Percentiles rank a stretch among this genome's conserved stretches.
phyloP scores from a whole-genome alignment of 228 moss, liverwort and hornwort species.

The Sphagnum fallax region DNA sequence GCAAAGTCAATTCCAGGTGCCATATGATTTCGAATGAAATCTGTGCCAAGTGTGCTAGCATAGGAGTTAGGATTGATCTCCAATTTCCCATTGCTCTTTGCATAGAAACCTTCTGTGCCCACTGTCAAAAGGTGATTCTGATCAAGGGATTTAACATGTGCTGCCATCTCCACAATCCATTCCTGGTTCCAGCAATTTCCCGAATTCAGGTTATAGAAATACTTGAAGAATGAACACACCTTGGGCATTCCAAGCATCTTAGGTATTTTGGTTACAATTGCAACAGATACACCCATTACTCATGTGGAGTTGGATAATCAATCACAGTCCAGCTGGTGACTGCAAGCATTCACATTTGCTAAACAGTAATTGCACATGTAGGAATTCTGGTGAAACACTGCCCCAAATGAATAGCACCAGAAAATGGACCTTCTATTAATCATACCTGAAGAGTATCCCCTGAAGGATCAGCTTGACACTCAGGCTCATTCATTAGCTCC shows the following conservation, averaged over 20 bases:
- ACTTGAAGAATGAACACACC: no score
- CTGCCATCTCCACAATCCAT: conserved; percentile 65
- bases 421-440: not conserved
- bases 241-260: no score
- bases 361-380: no score
- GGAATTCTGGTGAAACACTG: no score
- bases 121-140: conserved; percentile 57
- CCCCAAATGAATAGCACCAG: no score
- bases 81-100: conserved; percentile 18
- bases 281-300: no score
- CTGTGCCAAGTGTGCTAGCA: conserved; percentile 39
- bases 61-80: conserved; percentile 38
- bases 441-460: conserved; percentile 45
- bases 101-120: conserved; percentile 63
- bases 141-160: conserved; percentile 50
- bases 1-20: conserved; percentile 57
- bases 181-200: conserved; percentile 15
- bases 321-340: no score
- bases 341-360: no score
- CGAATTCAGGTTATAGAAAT: no score
- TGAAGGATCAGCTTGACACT: conserved; percentile 41
- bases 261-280: no score
- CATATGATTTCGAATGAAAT: conserved; percentile 49
- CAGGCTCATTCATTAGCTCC: conserved; percentile 79
- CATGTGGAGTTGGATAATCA: no score